Evolutionary conservation across 768 basidiomycete genomes (phyloP), one percentile per base, ranked within the genome.

Genomic region (Hebeloma cylindrosporum): DNA sequence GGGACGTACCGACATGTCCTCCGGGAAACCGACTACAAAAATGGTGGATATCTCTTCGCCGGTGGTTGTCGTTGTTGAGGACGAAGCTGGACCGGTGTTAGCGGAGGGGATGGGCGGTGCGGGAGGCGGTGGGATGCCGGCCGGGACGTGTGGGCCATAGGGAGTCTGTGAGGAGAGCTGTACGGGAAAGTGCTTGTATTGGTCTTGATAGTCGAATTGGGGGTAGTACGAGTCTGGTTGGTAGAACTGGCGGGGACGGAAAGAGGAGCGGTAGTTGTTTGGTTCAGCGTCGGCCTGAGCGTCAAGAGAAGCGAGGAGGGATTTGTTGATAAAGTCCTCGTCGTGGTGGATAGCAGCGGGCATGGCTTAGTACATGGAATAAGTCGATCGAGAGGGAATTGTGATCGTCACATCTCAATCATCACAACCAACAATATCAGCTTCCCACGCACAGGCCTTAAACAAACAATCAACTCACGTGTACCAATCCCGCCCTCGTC

Each of bases 1-100:
- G 16, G 23, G 42, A 77, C 85, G 52, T 57, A 91, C 93, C 79
- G 88, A 85, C 90, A 98, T 97, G 59, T 99, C 96, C 45, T 99
- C 96, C 3, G 96, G 96, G 63, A 99, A 99, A 0, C 96, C 96
- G 20, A 98, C 95, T 3, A 99, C 94, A 52, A 99, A 99, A 52
- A 96, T 94, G 4, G 93, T 96, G 8, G 88, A 93, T 35, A 96
- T 96, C 58, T 95, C 93, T 64, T 96, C 94, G 46, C 81, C 80
- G 28, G 69, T 63, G 22, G 60, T 57, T 45, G 30, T 59, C 55
- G 36, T 63, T 66, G 30, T 48, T 47, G 23, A 62, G 46, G 36
- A 50, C 49, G 18, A 64, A 57, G 43, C 62, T 51, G 18, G 57
- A 54, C 60, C 42, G 7, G 57, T 54, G 11, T 70, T 40, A 31